These are phyloP conservation scores for Tuber umbilicatum DNA, from an alignment of 495 filamentous ascomycete species.

Conservation along the genomic window DNA sequence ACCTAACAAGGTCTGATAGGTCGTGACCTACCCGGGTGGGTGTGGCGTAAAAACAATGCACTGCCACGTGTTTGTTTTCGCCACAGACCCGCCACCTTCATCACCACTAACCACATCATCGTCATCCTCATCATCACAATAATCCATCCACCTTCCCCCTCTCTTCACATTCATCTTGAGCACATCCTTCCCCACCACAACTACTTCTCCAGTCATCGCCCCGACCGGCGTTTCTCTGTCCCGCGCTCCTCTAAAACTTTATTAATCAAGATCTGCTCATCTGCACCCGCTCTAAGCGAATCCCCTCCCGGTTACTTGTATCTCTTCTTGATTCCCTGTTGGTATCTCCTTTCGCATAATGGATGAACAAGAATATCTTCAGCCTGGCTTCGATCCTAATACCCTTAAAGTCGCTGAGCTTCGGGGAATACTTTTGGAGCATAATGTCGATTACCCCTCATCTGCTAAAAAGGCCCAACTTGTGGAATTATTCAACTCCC, in stretches of 20 bases:
- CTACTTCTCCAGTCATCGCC: background rate
- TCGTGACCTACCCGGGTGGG: background rate
- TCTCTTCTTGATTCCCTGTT: constrained; percentile 6
- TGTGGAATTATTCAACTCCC: constrained; percentile 70
- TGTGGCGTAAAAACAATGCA: constrained; percentile 13
- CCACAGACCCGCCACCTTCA: constrained; percentile 29
- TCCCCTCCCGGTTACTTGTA: background rate
- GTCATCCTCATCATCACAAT: constrained; percentile 11
- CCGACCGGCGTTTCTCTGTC: background rate
- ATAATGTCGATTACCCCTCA: constrained; percentile 76
- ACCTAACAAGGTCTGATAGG: background rate
- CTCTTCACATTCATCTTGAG: constrained; percentile 3
- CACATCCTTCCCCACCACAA: background rate
- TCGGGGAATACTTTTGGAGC: constrained; percentile 78
- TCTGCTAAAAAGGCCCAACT: constrained; percentile 84
- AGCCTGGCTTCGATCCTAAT: constrained; percentile 73
- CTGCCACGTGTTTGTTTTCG: constrained; percentile 27
- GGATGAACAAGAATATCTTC: constrained; percentile 73
- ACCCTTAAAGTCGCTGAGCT: constrained; percentile 77
- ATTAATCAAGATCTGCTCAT: background rate
- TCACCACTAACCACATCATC: constrained; percentile 26
- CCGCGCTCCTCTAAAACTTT: background rate
- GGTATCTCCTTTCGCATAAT: constrained; percentile 15
- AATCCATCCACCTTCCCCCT: constrained; percentile 12
- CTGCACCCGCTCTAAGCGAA: background rate